Conservation (phyloP, 352 stramenopile genomes). For the Phytophthora rubi region DNA sequence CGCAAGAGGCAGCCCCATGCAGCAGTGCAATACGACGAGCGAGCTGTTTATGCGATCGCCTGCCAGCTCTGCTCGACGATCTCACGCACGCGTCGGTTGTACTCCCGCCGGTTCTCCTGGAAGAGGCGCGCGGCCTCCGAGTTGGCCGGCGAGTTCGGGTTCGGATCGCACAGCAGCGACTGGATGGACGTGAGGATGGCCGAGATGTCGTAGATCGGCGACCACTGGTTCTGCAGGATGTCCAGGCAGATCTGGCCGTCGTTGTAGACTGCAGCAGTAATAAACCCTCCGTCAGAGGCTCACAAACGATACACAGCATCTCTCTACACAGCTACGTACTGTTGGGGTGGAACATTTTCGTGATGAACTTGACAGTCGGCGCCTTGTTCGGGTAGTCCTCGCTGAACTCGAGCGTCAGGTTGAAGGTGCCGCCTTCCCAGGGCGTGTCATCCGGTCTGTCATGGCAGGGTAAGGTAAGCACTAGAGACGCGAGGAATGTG, state of each 20-base stretch:
- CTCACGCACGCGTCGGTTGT: constrained; percentile 98
- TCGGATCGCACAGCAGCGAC: constrained; percentile 99
- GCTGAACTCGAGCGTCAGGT: constrained; percentile 98
- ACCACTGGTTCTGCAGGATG: constrained; percentile 99
- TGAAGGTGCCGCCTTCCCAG: constrained; percentile 99
- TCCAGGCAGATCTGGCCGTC: constrained; percentile 96
- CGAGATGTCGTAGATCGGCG: constrained; percentile 99
- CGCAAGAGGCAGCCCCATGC: constrained; percentile 5
- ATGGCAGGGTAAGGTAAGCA: constrained; percentile 27
- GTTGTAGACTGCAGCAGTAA: constrained; percentile 79
- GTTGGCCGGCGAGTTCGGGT: constrained; percentile 99
- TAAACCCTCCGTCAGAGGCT: background rate
- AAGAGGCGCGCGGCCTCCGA: constrained; percentile 97
- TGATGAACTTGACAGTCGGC: constrained; percentile 97
- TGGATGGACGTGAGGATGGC: constrained; percentile 99
- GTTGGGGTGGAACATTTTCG: constrained; percentile 99
- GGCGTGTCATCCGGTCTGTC: constrained; percentile 97
- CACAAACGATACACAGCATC: background rate
- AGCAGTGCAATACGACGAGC: constrained; percentile 23
- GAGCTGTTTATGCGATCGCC: constrained; percentile 64
- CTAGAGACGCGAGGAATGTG: background rate
- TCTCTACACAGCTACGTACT: constrained; percentile 56
- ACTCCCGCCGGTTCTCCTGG: constrained; percentile 99
- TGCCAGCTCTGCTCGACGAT: constrained; percentile 99
- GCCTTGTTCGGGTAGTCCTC: constrained; percentile 99